These are phyloP conservation scores for Taphrina communis DNA, from an alignment of 1,139 yeast species.

Conservation along the genomic window DNA sequence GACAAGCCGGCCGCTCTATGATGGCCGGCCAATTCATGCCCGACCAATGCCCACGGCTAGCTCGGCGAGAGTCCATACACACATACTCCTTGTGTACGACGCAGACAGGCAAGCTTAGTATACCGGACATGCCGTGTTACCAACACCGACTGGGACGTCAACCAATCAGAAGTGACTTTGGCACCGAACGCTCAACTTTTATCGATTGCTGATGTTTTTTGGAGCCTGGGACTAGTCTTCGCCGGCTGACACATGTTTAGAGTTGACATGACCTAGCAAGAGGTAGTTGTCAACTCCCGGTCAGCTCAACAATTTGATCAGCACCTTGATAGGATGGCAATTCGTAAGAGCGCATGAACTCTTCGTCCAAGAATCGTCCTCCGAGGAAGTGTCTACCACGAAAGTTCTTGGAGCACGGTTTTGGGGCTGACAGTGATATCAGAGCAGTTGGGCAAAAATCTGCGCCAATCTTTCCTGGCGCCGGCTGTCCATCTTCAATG, in stretches of 20 bases:
- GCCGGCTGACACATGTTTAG: background rate
- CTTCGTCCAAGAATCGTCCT: conserved; percentile 75
- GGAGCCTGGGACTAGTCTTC: background rate
- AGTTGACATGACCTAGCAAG: background rate
- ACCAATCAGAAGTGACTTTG: no score
- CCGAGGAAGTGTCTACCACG: conserved; percentile 74
- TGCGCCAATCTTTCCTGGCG: conserved; percentile 54
- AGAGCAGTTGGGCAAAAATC: conserved; percentile 64
- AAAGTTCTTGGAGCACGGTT: conserved; percentile 73
- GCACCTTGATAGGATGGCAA: conserved; percentile 62
- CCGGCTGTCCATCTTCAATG: conserved; percentile 80
- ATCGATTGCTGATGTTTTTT: no score
- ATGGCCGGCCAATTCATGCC: no score
- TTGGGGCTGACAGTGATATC: conserved; percentile 90
- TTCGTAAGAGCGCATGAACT: conserved; percentile 73
- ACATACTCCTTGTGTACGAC: no score
- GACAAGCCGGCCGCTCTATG: no score
- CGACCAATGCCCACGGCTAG: no score
- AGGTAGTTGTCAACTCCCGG: background rate
- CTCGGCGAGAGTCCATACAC: no score
- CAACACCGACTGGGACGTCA: no score
- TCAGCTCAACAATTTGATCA: conserved; percentile 56
- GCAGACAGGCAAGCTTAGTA: no score
- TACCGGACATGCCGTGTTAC: no score
- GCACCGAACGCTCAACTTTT: no score